Conservation (phyloP, 768 basidiomycete genomes). For the Pisolithus sp. region DNA sequence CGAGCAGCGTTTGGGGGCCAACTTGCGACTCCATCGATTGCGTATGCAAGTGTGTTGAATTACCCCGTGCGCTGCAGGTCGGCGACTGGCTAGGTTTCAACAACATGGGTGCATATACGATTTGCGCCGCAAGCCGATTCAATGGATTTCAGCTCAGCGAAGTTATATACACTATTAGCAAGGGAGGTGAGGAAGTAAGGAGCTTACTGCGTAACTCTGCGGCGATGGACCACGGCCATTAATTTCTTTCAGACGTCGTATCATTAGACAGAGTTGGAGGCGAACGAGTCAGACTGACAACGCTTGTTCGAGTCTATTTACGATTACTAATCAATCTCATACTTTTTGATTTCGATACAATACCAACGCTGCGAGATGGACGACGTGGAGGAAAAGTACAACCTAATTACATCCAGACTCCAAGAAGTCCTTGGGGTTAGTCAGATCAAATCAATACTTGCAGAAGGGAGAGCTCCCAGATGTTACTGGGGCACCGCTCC, state of each 20-base stretch:
- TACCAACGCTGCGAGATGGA: constrained; percentile 18
- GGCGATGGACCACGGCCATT: constrained; percentile 33
- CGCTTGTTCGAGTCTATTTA: no score
- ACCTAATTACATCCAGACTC: constrained; percentile 78
- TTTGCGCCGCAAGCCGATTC: constrained; percentile 94
- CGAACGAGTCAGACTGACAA: no score
- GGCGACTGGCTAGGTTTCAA: constrained; percentile 99
- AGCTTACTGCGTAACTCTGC: constrained; percentile 45
- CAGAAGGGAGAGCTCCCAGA: constrained; percentile 69
- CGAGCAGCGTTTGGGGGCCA: constrained; percentile 91
- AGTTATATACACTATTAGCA: constrained; percentile 74
- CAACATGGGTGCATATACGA: constrained; percentile 98
- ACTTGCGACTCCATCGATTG: constrained; percentile 98
- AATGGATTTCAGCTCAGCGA: constrained; percentile 83
- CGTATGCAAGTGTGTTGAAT: constrained; percentile 57
- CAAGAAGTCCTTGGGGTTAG: constrained; percentile 88
- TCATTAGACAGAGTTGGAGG: not conserved
- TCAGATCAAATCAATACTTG: constrained; percentile 70
- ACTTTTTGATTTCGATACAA: no score
- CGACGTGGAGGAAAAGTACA: constrained; percentile 47
- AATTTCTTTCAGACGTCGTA: not conserved
- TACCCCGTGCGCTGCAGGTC: constrained; percentile 68
- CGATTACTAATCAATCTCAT: no score
- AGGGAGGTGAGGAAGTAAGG: constrained; percentile 46
- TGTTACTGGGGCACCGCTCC: constrained; percentile 95